Conservation (phyloP, 1,139 yeast genomes). For the Debaryomycetaceae sp. region DNA sequence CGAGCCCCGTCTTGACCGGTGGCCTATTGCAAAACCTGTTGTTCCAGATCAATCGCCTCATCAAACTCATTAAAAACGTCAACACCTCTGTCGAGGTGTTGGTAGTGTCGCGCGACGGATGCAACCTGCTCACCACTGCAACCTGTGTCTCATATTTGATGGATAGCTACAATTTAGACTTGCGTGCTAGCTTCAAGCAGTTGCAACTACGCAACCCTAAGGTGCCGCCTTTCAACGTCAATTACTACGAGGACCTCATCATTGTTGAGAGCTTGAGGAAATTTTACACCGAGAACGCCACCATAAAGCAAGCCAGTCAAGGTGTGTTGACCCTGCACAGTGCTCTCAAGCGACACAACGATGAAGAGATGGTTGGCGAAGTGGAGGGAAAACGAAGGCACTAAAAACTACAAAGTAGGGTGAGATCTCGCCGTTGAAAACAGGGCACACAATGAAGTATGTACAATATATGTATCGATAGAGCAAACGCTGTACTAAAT, state of each 20-base stretch:
- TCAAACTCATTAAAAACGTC: conserved; percentile 32
- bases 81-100: conserved; percentile 33
- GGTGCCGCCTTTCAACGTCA: conserved; percentile 23
- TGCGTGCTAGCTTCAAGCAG: conserved; percentile 24
- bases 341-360: conserved; percentile 28
- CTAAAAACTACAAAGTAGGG: conserved; percentile 1
- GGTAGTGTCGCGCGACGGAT: conserved; percentile 28
- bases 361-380: conserved; percentile 12
- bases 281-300: conserved; percentile 31
- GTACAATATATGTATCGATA: conserved; percentile 2
- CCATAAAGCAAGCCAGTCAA: conserved; percentile 24
- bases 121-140: conserved; percentile 28
- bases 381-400: conserved; percentile 4
- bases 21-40: conserved; percentile 31
- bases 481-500: neutral
- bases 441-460: neutral
- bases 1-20: conserved; percentile 38
- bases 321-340: conserved; percentile 30
- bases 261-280: conserved; percentile 38
- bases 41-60: conserved; percentile 35
- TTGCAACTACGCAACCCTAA: conserved; percentile 16
- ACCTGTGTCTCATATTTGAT: conserved; percentile 36
- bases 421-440: neutral
- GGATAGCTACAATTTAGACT: conserved; percentile 39
- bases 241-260: conserved; percentile 39